Evolutionary conservation across 1,284 basidiomycete genomes (phyloP).

Genomic region (Papiliotrema flavescens): DNA sequence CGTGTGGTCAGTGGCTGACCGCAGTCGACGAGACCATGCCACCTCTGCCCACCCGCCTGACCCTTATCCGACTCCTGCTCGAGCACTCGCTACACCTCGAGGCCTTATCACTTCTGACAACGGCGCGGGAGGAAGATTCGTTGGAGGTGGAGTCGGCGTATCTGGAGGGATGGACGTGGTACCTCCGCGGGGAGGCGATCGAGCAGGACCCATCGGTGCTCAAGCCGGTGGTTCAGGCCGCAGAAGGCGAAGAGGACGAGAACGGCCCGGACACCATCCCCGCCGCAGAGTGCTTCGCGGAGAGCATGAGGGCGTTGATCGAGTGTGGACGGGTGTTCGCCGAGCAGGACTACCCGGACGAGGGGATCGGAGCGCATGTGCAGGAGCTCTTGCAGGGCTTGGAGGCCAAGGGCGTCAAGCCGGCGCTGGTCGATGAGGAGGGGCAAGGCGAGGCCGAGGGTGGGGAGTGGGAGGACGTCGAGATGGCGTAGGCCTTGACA

Average conservation of each 20-base stretch:
- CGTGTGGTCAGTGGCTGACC: background rate
- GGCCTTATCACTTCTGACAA: conserved; percentile 72
- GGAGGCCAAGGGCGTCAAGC: conserved; percentile 64
- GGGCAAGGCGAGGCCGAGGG: conserved; percentile 54
- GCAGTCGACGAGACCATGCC: conserved; percentile 71
- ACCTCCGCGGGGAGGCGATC: conserved; percentile 54
- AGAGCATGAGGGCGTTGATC: conserved; percentile 75
- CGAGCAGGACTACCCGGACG: conserved; percentile 69
- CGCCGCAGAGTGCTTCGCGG: conserved; percentile 75
- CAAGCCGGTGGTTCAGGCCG: background rate
- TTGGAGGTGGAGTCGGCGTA: conserved; percentile 90
- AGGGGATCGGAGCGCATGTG: conserved; percentile 72
- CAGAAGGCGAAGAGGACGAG: conserved; percentile 58
- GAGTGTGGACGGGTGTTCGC: conserved; percentile 73
- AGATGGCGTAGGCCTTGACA: conserved; percentile 57
- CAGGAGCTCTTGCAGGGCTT: conserved; percentile 68
- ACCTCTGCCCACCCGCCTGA: conserved; percentile 67
- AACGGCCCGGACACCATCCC: conserved; percentile 55
- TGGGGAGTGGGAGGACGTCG: conserved; percentile 55
- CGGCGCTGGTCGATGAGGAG: conserved; percentile 57
- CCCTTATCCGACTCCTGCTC: conserved; percentile 76
- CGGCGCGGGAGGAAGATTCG: conserved; percentile 76
- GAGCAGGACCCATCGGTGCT: conserved; percentile 21
- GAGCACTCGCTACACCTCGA: conserved; percentile 68
- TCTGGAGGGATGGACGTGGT: conserved; percentile 92